These are phyloP conservation scores for Aspergillus pseudotamarii DNA, from an alignment of 2,329 filamentous ascomycete species.

Conservation along the genomic window DNA sequence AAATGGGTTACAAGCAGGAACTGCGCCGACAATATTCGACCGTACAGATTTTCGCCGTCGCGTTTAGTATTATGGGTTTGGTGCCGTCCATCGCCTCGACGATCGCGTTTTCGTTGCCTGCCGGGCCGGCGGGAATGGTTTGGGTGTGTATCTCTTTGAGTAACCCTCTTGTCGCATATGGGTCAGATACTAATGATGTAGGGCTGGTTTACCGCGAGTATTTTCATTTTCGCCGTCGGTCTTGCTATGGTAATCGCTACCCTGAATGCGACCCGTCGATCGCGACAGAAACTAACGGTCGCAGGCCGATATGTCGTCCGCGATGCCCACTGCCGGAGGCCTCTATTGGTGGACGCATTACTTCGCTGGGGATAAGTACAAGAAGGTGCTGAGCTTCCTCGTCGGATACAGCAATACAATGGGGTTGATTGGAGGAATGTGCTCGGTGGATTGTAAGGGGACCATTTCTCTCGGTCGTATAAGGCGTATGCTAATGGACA, in stretches of 20 bases:
- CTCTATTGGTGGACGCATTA: conserved; percentile 65
- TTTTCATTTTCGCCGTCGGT: conserved; percentile 62
- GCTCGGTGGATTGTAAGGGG: conserved; percentile 59
- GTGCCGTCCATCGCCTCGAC: conserved; percentile 64
- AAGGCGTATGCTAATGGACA: conserved; percentile 8
- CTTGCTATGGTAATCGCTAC: conserved; percentile 57
- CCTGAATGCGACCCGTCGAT: conserved; percentile 18
- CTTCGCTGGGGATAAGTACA: conserved; percentile 57
- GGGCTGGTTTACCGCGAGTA: conserved; percentile 61
- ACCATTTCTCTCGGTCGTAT: not conserved
- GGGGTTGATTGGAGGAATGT: conserved; percentile 63
- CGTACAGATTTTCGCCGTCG: conserved; percentile 64
- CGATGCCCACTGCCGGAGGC: conserved; percentile 63
- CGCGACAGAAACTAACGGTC: not conserved
- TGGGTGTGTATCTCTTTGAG: conserved; percentile 48
- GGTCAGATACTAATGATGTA: conserved; percentile 17
- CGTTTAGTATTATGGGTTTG: conserved; percentile 64
- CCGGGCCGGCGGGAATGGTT: conserved; percentile 63
- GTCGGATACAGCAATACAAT: conserved; percentile 65
- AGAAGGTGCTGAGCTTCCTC: conserved; percentile 62
- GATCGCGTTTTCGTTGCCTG: conserved; percentile 60
- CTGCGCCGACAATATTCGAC: conserved; percentile 63
- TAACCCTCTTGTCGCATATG: not conserved
- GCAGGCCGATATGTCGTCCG: conserved; percentile 54
- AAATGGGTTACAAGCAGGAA: conserved; percentile 60